phyloP scores from a whole-genome alignment of 192 early-diverging fungal genomes.

The Backusella westeae region DNA sequence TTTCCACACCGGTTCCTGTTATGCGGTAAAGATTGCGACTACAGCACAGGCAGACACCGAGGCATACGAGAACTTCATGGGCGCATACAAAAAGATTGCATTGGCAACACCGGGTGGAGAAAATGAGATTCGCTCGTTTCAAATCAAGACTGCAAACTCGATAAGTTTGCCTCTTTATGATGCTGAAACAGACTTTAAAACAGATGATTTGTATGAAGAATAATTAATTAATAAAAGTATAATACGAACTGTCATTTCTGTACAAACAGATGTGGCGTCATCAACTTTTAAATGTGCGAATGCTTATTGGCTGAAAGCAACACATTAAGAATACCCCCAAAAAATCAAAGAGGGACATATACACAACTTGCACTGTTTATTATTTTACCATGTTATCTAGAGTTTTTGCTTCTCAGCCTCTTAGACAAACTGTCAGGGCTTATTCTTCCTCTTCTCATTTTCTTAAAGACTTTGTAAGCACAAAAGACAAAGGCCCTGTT shows the following conservation, averaged over 20 bases:
- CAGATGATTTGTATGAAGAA: not conserved
- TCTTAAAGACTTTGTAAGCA: conserved; percentile 28
- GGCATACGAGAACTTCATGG: conserved; percentile 77
- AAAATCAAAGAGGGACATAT: not conserved
- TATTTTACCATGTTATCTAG: not conserved
- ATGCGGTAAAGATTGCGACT: conserved; percentile 70
- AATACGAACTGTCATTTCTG: not conserved
- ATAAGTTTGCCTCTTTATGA: conserved; percentile 83
- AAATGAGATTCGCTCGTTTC: conserved; percentile 83
- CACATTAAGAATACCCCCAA: not conserved
- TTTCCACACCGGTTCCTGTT: conserved; percentile 22
- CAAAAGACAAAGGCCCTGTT: conserved; percentile 29
- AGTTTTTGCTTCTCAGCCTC: conserved; percentile 6
- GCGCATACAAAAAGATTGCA: conserved; percentile 57
- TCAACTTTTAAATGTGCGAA: not conserved
- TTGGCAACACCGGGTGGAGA: conserved; percentile 73
- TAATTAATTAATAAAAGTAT: not conserved
- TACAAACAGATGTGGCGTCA: not conserved
- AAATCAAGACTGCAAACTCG: conserved; percentile 81
- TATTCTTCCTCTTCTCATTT: conserved; percentile 20
- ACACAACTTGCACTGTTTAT: not conserved
- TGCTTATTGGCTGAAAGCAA: not conserved
- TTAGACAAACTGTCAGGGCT: not conserved
- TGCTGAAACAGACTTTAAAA: conserved; percentile 44
- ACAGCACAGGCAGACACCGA: conserved; percentile 55